Base-by-base conservation (phyloP, 2,329 filamentous ascomycete species). In the Calonectria henricotiae region DNA sequence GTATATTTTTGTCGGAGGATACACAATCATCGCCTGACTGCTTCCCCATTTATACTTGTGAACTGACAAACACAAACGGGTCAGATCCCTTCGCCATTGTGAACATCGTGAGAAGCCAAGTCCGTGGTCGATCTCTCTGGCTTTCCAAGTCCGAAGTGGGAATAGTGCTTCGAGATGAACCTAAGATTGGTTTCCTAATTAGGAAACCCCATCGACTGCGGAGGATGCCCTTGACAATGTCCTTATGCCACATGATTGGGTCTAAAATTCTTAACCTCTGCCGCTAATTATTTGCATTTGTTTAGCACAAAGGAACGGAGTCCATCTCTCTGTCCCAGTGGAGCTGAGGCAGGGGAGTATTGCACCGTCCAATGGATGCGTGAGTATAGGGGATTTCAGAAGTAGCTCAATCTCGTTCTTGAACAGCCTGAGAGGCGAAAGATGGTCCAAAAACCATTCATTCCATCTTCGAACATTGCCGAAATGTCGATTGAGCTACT, bases 141-240 rank as follows among this genome's bases (percentile, higher is more conserved):
- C 32, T 41, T 68, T 71, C 62, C 68, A 70, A 74, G 67, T 72
- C 69, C 73, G 51, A 62, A 68, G 62, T 65, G 72, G 63, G 65
- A 64, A 66, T 12, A 68, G 62, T 73, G 65, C 47, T 17, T 68
- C 12, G 23, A 70, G 65, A 39, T 67, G 62, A 72, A 49, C 72
- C 54, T 66, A 44, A 75, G 69, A 74, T 71, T 72, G 69, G 54
- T 69, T 75, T 46, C 67, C 73, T 60, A 64, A 68, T 71, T 67
- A 51, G 62, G 64, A 69, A 72, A 41, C n/a, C 54, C 39, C 27
- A 35, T 49, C n/a, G 41, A 46, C 5, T 17, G 5, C 39, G 54
- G 32, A 66, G 5, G 43, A 47, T n/a, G 41, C 43, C 5, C 44
- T 39, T 27, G 23, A 63, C 20, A 46, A 43, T 39, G 60, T 27